A percentile compares a stretch with the other conserved stretches of the same genome.
phyloP scores from a whole-genome alignment of 208 protist genomes.

The Endotrypanum monterogeii region DNA sequence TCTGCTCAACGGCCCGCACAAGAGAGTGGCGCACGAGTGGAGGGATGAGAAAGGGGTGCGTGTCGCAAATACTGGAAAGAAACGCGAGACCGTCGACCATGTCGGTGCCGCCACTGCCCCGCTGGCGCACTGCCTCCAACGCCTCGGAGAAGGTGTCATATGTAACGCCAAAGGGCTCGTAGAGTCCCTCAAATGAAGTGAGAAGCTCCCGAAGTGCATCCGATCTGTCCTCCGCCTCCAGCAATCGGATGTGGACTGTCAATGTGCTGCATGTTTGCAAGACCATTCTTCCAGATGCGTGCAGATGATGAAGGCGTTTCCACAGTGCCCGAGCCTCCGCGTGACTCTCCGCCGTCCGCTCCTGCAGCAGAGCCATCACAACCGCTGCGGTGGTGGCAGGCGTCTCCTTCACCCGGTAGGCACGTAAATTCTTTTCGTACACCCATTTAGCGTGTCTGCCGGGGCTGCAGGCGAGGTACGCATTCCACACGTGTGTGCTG shows the following conservation, averaged over 20 bases:
- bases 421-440: constrained; percentile 42
- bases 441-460: constrained; percentile 58
- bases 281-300: constrained; percentile 17
- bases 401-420: constrained; percentile 59
- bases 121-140: too few species aligned
- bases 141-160: constrained; percentile 24
- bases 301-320: constrained; percentile 24
- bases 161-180: constrained; percentile 46
- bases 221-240: constrained; percentile 25
- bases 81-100: neutral
- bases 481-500: constrained; percentile 68
- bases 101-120: neutral
- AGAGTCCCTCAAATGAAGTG: constrained; percentile 44
- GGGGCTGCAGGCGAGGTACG: constrained; percentile 54
- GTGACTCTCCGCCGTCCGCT: constrained; percentile 7
- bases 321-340: constrained; percentile 40
- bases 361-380: constrained; percentile 53
- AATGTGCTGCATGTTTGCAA: constrained; percentile 38
- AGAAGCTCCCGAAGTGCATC: constrained; percentile 23
- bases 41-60: constrained; percentile 21
- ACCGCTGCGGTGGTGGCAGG: constrained; percentile 52
- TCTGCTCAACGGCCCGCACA: neutral
- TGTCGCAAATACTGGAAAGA: constrained; percentile 4
- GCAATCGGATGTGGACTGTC: constrained; percentile 27
- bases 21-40: constrained; percentile 17